Evolutionary conservation across 2,329 filamentous ascomycete species (phyloP), one percentile per base, ranked within the genome.

Genomic region (Alternaria sp.): DNA sequence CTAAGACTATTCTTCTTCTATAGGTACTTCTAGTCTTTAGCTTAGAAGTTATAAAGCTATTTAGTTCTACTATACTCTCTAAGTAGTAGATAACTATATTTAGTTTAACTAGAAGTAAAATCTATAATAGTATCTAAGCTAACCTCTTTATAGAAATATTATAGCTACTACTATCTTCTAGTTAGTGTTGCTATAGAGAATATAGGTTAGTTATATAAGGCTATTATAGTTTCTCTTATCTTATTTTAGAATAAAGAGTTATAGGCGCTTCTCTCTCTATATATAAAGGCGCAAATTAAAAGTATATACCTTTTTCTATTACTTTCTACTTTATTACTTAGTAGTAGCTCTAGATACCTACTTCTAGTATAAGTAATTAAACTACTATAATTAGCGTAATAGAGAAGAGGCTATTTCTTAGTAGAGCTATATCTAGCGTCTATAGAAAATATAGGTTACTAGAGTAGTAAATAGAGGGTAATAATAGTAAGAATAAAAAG

Each of bases 111-210:
- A 57, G 56, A 54, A 60, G 61, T 55, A 63, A 61, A 61, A 57
- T 58, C 63, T 65, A 63, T 55, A 52, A 59, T 67, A 65, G 61
- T 66, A 68, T 66, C 62, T 62, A 67, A 67, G 52, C 71, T 65
- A 67, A 63, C 63, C 66, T 57, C 62, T 76, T 73, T 70, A 74
- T 75, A 74, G 73, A 71, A 74, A 74, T 75, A 77, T 77, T 71
- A 76, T 72, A 75, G 74, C 67, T 69, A 63, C 51, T 71, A 67
- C 65, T 66, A 71, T 70, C 55, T 69, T 65, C 66, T 68, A 67
- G 67, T 63, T 71, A 75, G 77, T 74, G 77, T 79, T 77, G 73
- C 73, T 76, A 71, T 75, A 75, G 72, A 67, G 69, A 64, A 68
- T 73, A 59, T 72, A 70, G 51, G 59, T 76, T 74, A 69, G 69